Conservation (phyloP, 768 basidiomycete genomes). For the Strobilomyces confusus region DNA sequence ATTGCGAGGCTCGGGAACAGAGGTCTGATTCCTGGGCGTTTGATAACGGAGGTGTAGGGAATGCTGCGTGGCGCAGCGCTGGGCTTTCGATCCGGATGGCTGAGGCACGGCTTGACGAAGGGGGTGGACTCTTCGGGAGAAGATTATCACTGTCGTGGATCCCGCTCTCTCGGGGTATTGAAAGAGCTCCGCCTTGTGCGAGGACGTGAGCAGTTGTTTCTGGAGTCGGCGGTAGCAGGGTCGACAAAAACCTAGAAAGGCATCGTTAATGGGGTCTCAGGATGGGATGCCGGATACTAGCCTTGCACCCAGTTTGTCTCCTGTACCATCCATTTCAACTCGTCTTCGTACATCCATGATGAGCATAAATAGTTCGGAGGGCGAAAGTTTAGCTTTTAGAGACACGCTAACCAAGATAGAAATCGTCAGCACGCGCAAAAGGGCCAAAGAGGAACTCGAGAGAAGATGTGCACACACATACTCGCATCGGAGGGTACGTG, state of each 20-base stretch:
- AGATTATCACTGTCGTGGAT: not conserved
- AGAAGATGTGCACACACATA: not conserved
- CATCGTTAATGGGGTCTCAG: not conserved
- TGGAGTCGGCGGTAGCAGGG: conserved; percentile 70
- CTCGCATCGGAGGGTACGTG: not conserved
- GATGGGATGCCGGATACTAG: not conserved
- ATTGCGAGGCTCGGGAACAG: conserved; percentile 28
- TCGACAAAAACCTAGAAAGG: conserved; percentile 53
- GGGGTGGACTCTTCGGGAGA: not conserved
- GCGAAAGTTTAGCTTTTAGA: conserved; percentile 69
- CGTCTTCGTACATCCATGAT: conserved; percentile 70
- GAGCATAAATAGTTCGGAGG: conserved; percentile 63
- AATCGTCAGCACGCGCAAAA: conserved; percentile 8
- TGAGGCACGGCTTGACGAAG: conserved; percentile 4
- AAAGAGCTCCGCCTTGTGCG: conserved; percentile 52
- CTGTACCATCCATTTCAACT: conserved; percentile 66
- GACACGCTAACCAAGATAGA: conserved; percentile 55
- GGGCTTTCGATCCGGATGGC: conserved; percentile 20
- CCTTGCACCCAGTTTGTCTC: conserved; percentile 17
- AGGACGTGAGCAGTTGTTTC: conserved; percentile 68
- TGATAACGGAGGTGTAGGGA: conserved; percentile 23
- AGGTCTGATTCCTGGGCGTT: conserved; percentile 14
- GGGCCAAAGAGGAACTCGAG: not conserved
- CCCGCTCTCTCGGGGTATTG: conserved; percentile 4
- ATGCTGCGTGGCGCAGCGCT: conserved; percentile 2